Evolutionary conservation across 2,329 filamentous ascomycete species (phyloP).

Genomic region (Talaromyces islandicus): DNA sequence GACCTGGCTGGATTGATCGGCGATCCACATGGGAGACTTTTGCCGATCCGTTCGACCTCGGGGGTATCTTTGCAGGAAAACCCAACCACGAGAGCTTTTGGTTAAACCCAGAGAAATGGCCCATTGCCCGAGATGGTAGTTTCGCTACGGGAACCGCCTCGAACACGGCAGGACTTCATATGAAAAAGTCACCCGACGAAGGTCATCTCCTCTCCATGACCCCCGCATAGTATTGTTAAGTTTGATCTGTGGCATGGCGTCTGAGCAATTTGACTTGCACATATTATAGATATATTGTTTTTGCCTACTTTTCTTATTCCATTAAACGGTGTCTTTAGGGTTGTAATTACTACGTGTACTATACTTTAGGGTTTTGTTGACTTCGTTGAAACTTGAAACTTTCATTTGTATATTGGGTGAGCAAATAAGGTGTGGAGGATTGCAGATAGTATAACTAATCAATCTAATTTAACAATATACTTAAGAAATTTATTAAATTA

Average conservation of each 20-base stretch:
- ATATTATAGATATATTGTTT: not conserved
- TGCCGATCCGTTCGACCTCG: conserved; percentile 23
- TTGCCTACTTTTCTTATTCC: not conserved
- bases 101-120: conserved; percentile 21
- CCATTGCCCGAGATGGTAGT: conserved; percentile 21
- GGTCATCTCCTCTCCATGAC: not conserved
- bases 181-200: not conserved
- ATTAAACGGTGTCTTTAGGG: not conserved
- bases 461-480: too few relatives aligned
- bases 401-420: not conserved
- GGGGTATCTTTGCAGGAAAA: conserved; percentile 18
- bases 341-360: not conserved
- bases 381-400: not conserved
- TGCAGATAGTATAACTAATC: too few relatives aligned
- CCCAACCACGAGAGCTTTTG: conserved; percentile 25
- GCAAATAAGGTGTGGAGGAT: not conserved
- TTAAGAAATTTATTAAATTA: too few relatives aligned
- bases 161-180: conserved; percentile 8
- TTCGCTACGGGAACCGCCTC: conserved; percentile 20
- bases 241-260: not conserved
- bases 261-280: not conserved
- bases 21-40: conserved; percentile 22
- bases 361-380: not conserved
- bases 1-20: conserved; percentile 27
- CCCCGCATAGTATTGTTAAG: not conserved